Base-by-base conservation (phyloP, 1,139 yeast species). In the Pneumocystis murina region DNA sequence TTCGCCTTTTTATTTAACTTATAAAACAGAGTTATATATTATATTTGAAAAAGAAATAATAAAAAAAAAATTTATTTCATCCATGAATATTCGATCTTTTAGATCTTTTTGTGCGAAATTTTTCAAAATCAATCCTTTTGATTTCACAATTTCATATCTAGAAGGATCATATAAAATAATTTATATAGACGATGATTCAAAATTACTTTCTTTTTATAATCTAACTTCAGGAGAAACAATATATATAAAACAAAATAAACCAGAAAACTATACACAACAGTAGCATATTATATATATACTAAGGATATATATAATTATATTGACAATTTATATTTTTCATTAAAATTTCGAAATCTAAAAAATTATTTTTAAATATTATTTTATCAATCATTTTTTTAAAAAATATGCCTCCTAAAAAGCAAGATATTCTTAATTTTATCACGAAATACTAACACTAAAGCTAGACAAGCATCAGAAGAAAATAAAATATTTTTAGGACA, bases 401-500 rank as follows among this genome's bases (percentile, higher is more conserved):
- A 43, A 48, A 48, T 5, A 40, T 48, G 55, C 55, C 55, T 12
- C 33, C 55, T 48, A 48, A 48, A 24, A 24, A 24, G 55, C 3
- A 24, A 48, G 28, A 24, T 24, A 24, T 24, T 48, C 28, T 48
- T 48, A 48, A 24, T 48, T 12, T 48, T 48, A 24, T 14, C 3
- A 12, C 61, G 72, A 63, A 64, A 90, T 90, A 97, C 95, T 96
- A 74, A 96, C 96, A 82, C 89, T 89, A 84, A 88, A 89, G 82
- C 86, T 84, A 78, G 88, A 30, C 33, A 48, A 24, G 28, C 7
- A 20, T 17, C 79, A 69, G 89, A 84, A 77, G 96, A 90, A 76
- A 87, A 88, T 77, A 94, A 92, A 76, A 80, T 91, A 72, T 80
- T 90, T 68, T 82, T 92, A 72, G 99, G 99, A 70, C 88, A 98